Percentiles rank a stretch among this genome's conserved stretches.
phyloP scores from a whole-genome alignment of 2,329 filamentous ascomycete genomes.

The Teratosphaeria viscida region DNA sequence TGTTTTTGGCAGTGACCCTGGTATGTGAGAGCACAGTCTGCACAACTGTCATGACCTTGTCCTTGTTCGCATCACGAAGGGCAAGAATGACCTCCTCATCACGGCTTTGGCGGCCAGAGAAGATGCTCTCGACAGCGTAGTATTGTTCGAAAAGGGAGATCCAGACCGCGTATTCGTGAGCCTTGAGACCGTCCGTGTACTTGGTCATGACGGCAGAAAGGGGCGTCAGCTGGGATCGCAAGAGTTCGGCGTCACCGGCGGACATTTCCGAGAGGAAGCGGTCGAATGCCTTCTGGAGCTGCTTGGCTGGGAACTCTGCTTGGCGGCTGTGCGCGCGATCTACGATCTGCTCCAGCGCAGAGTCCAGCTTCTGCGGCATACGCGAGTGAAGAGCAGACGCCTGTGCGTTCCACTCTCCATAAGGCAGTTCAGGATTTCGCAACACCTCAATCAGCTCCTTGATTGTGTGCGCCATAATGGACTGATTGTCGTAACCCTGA shows the following conservation, averaged over 20 bases:
- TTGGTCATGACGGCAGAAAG: slow-evolving; percentile 66
- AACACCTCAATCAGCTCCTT: slow-evolving; percentile 86
- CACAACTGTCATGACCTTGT: slow-evolving; percentile 74
- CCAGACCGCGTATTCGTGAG: slow-evolving; percentile 78
- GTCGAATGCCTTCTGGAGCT: slow-evolving; percentile 68
- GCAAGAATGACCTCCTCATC: slow-evolving; percentile 91
- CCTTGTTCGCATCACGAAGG: slow-evolving; percentile 93
- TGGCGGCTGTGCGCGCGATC: slow-evolving; percentile 70
- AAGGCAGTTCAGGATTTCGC: slow-evolving; percentile 80
- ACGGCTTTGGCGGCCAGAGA: slow-evolving; percentile 72
- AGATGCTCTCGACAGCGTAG: slow-evolving; percentile 72
- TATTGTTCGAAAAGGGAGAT: slow-evolving; percentile 70
- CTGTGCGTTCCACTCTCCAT: slow-evolving; percentile 91
- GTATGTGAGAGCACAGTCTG: slow-evolving; percentile 89
- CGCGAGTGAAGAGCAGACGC: slow-evolving; percentile 93
- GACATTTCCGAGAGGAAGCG: slow-evolving; percentile 84
- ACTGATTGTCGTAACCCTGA: slow-evolving; percentile 89
- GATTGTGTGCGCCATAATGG: slow-evolving; percentile 81
- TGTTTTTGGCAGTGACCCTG: slow-evolving; percentile 86
- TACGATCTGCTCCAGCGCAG: slow-evolving; percentile 71
- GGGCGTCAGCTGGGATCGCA: slow-evolving; percentile 64
- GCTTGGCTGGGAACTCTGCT: slow-evolving; percentile 84
- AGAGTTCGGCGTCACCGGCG: slow-evolving; percentile 58
- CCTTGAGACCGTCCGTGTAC: slow-evolving; percentile 82
- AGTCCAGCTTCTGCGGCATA: slow-evolving; percentile 89